These are phyloP conservation scores for Colletotrichum somersetense DNA, from an alignment of 2,329 filamentous ascomycete species.

Conservation along the genomic window DNA sequence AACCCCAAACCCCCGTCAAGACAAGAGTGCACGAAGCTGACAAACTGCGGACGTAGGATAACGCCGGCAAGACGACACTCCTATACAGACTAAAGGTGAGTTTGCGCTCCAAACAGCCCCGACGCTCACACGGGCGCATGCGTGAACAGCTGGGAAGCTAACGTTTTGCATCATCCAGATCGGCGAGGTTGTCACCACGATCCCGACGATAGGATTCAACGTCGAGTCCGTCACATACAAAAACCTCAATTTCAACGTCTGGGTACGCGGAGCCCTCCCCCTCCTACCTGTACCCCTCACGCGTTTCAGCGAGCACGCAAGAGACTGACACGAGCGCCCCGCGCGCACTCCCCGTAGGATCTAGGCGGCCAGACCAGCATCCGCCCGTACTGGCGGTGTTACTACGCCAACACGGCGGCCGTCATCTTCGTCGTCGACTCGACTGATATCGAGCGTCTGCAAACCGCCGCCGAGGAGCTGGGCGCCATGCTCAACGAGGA, in stretches of 20 bases:
- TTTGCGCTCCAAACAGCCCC: not conserved
- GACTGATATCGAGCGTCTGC: constrained; percentile 94
- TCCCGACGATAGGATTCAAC: constrained; percentile 99
- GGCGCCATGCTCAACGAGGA: constrained; percentile 97
- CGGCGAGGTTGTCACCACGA: constrained; percentile 98
- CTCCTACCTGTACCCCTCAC: not conserved
- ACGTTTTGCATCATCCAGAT: constrained; percentile 69
- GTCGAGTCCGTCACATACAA: constrained; percentile 99
- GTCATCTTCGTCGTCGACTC: constrained; percentile 99
- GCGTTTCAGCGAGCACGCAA: not conserved
- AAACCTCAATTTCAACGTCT: constrained; percentile 98
- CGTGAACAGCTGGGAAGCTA: constrained; percentile 18
- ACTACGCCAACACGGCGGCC: constrained; percentile 98
- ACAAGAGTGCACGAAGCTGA: constrained; percentile 25
- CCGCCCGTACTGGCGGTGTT: constrained; percentile 98
- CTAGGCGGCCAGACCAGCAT: constrained; percentile 98
- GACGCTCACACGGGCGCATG: constrained; percentile 3
- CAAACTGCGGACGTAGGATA: constrained; percentile 73
- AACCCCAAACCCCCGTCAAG: not conserved
- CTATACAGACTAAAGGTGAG: constrained; percentile 93
- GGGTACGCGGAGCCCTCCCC: constrained; percentile 71
- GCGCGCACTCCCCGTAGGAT: constrained; percentile 67
- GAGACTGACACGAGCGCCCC: constrained; percentile 44
- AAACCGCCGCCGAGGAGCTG: constrained; percentile 93
- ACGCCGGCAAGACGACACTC: constrained; percentile 97